These are phyloP conservation scores for Pinus albicaulis DNA, from an alignment of 75 land plant species.

Conservation along the genomic window DNA sequence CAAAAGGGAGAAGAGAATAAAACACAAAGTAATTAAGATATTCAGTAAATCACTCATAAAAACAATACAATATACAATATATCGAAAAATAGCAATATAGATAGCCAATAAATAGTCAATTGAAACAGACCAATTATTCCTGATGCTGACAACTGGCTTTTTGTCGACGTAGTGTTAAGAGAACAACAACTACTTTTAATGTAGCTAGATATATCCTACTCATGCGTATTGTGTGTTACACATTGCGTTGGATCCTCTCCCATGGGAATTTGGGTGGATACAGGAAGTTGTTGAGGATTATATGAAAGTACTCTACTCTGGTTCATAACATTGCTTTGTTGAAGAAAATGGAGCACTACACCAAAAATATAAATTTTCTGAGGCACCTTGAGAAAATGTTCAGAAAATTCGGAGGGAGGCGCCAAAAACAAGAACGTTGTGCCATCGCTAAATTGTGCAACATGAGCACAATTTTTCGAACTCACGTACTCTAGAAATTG, in stretches of 20 bases:
- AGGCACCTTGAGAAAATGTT: slow-evolving; percentile 61
- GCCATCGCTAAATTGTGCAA: slow-evolving; percentile 84
- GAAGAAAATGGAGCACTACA: slow-evolving; percentile 65
- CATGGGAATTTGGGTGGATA: not conserved
- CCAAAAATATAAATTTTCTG: slow-evolving; percentile 85
- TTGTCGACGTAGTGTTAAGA: slow-evolving; percentile 69
- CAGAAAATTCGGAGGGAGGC: slow-evolving; percentile 86
- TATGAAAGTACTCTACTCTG: not conserved
- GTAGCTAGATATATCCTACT: too few species aligned
- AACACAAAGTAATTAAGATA: too few species aligned
- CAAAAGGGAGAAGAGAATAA: too few species aligned
- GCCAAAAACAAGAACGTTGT: slow-evolving; percentile 84
- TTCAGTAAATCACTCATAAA: too few species aligned
- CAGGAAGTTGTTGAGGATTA: slow-evolving; percentile 9
- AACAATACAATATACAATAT: too few species aligned
- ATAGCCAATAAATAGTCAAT: too few species aligned
- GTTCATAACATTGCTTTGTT: not conserved
- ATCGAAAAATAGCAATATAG: too few species aligned
- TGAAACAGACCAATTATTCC: too few species aligned
- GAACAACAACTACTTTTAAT: slow-evolving; percentile 77
- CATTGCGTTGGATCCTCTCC: slow-evolving; percentile 21
- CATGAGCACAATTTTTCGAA: slow-evolving; percentile 78
- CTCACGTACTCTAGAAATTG: slow-evolving; percentile 85
- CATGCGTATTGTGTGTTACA: slow-evolving; percentile 22
- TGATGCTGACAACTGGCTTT: too few species aligned